phyloP scores from a whole-genome alignment of 495 filamentous ascomycete species.

The Bryoglossum gracile region DNA sequence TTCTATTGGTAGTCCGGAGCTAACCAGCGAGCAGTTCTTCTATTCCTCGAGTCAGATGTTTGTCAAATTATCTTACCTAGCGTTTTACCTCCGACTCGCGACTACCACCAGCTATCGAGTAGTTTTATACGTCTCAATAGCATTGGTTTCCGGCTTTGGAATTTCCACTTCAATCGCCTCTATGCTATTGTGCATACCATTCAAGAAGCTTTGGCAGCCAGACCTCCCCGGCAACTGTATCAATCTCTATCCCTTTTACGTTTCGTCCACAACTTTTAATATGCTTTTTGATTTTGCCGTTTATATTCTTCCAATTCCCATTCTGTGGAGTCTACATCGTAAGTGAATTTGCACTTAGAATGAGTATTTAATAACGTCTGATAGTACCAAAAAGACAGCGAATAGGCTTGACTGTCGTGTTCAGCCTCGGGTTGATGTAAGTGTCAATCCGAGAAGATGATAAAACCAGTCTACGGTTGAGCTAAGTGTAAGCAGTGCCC shows the following conservation, averaged over 20 bases:
- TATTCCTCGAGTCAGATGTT: slow-evolving; percentile 1
- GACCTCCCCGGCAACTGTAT: slow-evolving; percentile 1
- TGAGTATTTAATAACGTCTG: slow-evolving; percentile 1
- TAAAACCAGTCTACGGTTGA: not conserved
- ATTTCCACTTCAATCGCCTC: slow-evolving; percentile 4
- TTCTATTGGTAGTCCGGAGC: not conserved
- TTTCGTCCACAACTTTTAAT: not conserved
- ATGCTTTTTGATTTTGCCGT: not conserved
- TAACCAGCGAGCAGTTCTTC: not conserved
- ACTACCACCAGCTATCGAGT: slow-evolving; percentile 1
- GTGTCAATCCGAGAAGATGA: not conserved
- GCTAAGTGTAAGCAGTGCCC: slow-evolving; percentile 1
- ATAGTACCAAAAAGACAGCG: slow-evolving; percentile 4
- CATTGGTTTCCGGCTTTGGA: slow-evolving; percentile 1
- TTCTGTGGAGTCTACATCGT: slow-evolving; percentile 2
- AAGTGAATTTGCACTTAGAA: not conserved
- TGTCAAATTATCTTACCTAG: slow-evolving; percentile 3
- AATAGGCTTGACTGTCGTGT: slow-evolving; percentile 1
- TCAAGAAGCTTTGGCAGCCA: slow-evolving; percentile 1
- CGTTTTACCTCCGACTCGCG: slow-evolving; percentile 3
- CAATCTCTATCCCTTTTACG: not conserved
- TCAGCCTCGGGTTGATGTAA: slow-evolving; percentile 5
- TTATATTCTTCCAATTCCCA: slow-evolving; percentile 2
- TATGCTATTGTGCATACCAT: slow-evolving; percentile 3
- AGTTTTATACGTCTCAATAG: slow-evolving; percentile 5